Base-by-base conservation (phyloP, 2,329 filamentous ascomycete species). In the Leptographium radiaticola region DNA sequence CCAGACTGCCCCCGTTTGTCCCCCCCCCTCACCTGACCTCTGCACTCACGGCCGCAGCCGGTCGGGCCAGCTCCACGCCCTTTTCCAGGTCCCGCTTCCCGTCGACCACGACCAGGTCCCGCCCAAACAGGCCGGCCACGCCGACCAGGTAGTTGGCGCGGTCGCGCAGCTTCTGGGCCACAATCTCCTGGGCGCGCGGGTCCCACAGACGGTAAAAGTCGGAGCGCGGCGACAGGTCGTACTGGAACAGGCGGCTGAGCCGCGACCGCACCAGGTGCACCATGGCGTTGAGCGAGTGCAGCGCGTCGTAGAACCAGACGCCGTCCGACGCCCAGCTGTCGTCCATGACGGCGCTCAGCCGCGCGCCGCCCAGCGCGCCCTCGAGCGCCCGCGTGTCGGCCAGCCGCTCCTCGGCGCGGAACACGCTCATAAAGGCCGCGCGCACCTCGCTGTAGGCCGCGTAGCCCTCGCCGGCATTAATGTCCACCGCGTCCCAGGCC, bases 401-500 rank as follows among this genome's bases (percentile, higher is more conserved):
- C 9, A 11, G 15, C 25, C 20, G 25, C 18, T 46, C 53, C 40
- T 56, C 47, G 31, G 58, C 48, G 9, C 58, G 48, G 4, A 49
- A 46, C 4, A n/a, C 25, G 34, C 30, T 9, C 18, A 61, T 43
- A 44, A 62, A 62, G 36, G 53, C 56, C 5, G 43, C 45, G n/a
- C 51, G 53, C 12, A 55, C 47, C 31, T 50, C 33, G 49, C 57
- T 46, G 38, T 54, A 62, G 39, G 53, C 48, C n/a, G 4, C 38
- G 31, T 53, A 51, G 7, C 40, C 11, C 6, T 57, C 52, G 2
- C 50, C 56, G 2, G 40, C 25, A 2, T 60, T 33, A 15, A 55
- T 38, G 38, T 57, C 57, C 31, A 60, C 56, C 3, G n/a, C 38
- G 10, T 40, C 50, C 56, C 54, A 57, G 42, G 62, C 63, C 36